Evolutionary conservation across 306 rosid species (phyloP).

Genomic region (Sechiopsis laciniata): DNA sequence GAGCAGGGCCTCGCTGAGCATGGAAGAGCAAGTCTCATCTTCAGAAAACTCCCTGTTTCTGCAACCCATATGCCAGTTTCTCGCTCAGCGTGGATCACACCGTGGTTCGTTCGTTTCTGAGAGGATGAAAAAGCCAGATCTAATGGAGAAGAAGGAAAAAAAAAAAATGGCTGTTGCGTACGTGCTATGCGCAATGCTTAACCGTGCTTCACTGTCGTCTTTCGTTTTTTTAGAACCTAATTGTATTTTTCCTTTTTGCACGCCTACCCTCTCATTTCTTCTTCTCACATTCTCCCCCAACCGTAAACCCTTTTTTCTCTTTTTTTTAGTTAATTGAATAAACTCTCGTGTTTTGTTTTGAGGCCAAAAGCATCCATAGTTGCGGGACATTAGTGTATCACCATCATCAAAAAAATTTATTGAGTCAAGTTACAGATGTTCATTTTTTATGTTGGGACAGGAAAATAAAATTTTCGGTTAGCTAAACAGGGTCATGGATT

Average conservation of each 20-base stretch:
- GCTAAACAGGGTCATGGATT: too few species aligned
- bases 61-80: slow-evolving; percentile 46
- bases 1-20: slow-evolving; percentile 55
- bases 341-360: too few species aligned
- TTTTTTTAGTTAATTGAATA: too few species aligned
- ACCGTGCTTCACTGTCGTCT: slow-evolving; percentile 4
- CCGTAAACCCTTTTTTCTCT: too few species aligned
- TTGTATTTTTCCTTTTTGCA: neutral
- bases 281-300: too few species aligned
- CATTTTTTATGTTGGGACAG: too few species aligned
- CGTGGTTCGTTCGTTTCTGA: neutral
- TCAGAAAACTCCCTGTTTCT: slow-evolving; percentile 38
- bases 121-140: neutral
- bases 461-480: too few species aligned
- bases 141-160: neutral
- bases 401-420: too few species aligned
- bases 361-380: too few species aligned
- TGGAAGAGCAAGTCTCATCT: slow-evolving; percentile 30
- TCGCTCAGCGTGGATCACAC: neutral
- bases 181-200: slow-evolving; percentile 18
- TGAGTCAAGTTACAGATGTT: too few species aligned
- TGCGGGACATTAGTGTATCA: too few species aligned
- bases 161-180: slow-evolving; percentile 11
- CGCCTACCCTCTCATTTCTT: neutral
- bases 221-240: slow-evolving; percentile 6